Conservation (phyloP, 1,284 basidiomycete genomes). For the Fomitopsis betulina region DNA sequence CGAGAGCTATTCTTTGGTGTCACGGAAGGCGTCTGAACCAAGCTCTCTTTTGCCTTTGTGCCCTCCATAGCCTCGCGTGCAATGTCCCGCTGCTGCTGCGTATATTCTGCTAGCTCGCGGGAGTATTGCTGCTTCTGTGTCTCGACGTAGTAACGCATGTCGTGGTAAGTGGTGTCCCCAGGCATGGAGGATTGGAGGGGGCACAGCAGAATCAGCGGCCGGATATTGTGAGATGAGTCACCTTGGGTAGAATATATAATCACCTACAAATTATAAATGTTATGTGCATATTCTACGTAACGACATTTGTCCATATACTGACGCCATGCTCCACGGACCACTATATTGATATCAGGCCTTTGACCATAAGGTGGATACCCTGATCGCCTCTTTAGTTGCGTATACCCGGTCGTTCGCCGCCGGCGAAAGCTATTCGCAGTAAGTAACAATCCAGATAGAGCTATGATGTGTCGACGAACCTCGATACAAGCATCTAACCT, state of each 20-base stretch:
- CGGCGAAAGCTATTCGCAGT: no score
- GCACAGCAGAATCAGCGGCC: neutral
- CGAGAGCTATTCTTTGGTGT: slow-evolving; percentile 8
- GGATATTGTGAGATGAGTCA: neutral
- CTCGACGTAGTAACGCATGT: slow-evolving; percentile 30
- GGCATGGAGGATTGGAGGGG: neutral
- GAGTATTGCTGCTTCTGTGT: slow-evolving; percentile 49
- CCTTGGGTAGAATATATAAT: neutral
- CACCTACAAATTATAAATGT: slow-evolving; percentile 10
- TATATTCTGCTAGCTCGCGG: slow-evolving; percentile 53
- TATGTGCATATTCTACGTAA: no score
- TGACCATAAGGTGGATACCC: no score
- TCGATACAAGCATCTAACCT: no score
- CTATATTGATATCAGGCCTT: no score
- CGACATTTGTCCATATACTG: no score
- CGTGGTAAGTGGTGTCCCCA: slow-evolving; percentile 19
- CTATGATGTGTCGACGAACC: no score
- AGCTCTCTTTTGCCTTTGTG: slow-evolving; percentile 3
- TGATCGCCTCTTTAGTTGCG: no score
- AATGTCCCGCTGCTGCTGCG: slow-evolving; percentile 48
- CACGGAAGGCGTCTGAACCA: slow-evolving; percentile 1
- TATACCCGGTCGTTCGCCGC: neutral
- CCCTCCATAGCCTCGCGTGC: slow-evolving; percentile 26
- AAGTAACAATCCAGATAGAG: no score
- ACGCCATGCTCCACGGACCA: slow-evolving; percentile 13